Base-by-base conservation (phyloP, 345 rosid species). In the Eucalyptus shirleyi region DNA sequence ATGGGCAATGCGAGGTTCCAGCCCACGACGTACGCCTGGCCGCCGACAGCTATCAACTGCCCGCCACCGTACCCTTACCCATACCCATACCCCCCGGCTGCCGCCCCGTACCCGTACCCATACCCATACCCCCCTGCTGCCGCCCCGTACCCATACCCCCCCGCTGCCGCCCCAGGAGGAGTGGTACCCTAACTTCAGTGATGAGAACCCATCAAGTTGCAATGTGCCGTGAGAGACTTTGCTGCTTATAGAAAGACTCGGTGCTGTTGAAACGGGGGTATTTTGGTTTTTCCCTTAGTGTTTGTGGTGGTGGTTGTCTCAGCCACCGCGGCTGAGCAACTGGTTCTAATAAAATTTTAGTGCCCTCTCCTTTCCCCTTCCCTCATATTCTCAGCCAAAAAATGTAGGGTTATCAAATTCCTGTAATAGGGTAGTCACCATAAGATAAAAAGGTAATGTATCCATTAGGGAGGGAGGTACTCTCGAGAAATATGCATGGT, bases 141-240 rank as follows among this genome's bases (percentile, higher is more conserved):
- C 21, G 55, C 55, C 55, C 55, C 55, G 55, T 51, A 53, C 26
- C 59, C 59, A 2, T 53, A 53, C 5, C 26, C 59, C 9, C 59
- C 59, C 11, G 59, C 59, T 53, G 59, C 59, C 59, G 59, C 26
- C 11, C 59, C 59, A 21, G 59, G 59, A 21, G 59, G 83, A 44
- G 91, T 85, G 30, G 94, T 91, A 95, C 88, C 88, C 95, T 88
- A 89, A 90, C 94, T 97, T 96, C 94, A 96, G 94, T 69, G 99
- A 97, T 86, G 99, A 97, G 94, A 96, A 97, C 92, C 93, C 98
- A 59, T 95, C 98, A 56, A 95, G 98, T 92, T 96, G 99, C 96
- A 95, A 82, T 91, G 94, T 97, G 53, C 96, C 97, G 99, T 96
- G 98, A 97, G 67, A 87, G 89, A 69, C 77, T 88, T 44, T 53